A percentile compares a stretch with the other conserved stretches of the same genome.
These are phyloP conservation scores for Mortierella sp. DNA, from an alignment of 371 early-diverging fungal species.

Conservation along the genomic window DNA sequence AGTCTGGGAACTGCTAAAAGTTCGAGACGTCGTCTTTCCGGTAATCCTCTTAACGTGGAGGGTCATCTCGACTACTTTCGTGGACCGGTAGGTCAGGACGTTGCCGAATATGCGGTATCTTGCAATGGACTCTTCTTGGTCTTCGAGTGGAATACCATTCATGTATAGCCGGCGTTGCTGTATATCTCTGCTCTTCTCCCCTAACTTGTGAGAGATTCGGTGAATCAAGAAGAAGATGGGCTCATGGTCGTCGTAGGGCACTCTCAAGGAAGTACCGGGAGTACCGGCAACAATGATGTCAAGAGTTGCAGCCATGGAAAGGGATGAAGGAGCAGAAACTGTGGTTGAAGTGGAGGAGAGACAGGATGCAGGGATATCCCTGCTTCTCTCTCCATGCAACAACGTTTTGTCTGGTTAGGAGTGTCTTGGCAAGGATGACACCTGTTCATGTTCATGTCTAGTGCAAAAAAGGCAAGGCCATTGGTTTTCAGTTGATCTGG, in stretches of 20 bases:
- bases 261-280: constrained; percentile 2
- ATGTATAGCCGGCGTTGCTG: background rate
- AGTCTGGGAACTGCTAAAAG: no score
- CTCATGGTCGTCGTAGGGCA: constrained; percentile 11
- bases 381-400: no score
- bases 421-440: constrained; percentile 70
- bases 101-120: constrained; percentile 13
- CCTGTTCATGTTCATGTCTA: constrained; percentile 53
- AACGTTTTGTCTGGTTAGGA: no score
- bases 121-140: constrained; percentile 6
- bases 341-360: no score
- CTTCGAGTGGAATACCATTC: constrained; percentile 9
- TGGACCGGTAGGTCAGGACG: constrained; percentile 12
- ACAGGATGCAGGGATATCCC: no score
- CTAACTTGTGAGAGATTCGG: background rate
- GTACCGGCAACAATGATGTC: constrained; percentile 7
- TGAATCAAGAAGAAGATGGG: constrained; percentile 22
- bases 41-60: no score
- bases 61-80: no score
- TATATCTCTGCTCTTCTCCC: background rate
- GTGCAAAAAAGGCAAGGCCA: no score
- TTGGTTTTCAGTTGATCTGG: no score
- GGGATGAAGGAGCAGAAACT: no score
- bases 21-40: no score
- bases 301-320: background rate